phyloP scores from a whole-genome alignment of 2,329 filamentous ascomycete species.

The Xylariaceae sp. region DNA sequence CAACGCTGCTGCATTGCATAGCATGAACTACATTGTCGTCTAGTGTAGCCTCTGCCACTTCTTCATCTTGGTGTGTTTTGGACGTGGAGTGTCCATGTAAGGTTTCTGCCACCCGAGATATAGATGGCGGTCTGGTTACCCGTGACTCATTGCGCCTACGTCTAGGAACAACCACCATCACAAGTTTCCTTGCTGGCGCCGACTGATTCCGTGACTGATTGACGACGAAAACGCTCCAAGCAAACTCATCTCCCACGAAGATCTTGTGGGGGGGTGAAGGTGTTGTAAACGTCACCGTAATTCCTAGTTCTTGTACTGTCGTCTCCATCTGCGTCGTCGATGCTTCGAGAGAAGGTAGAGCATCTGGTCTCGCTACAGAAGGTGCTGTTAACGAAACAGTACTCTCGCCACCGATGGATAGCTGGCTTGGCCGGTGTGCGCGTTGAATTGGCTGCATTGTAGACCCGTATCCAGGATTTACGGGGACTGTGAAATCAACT shows the following conservation, averaged over 20 bases:
- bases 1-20: conserved; percentile 69
- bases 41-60: conserved; percentile 69
- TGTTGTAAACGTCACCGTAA: conserved; percentile 77
- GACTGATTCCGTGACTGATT: conserved; percentile 64
- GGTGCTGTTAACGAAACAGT: conserved; percentile 64
- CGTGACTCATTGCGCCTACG: conserved; percentile 65
- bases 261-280: conserved; percentile 58
- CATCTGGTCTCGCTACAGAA: conserved; percentile 63
- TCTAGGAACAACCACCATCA: conserved; percentile 71
- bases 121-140: conserved; percentile 60
- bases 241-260: conserved; percentile 70
- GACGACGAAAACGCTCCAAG: conserved; percentile 77
- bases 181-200: conserved; percentile 67
- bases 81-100: conserved; percentile 25
- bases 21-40: conserved; percentile 76
- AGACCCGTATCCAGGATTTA: conserved; percentile 67
- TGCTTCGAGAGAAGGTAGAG: conserved; percentile 65
- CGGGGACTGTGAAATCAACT: conserved; percentile 71
- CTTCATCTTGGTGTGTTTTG: conserved; percentile 40
- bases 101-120: conserved; percentile 47
- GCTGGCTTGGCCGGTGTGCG: conserved; percentile 67
- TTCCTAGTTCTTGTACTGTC: conserved; percentile 66
- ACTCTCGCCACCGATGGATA: conserved; percentile 65
- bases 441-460: conserved; percentile 66
- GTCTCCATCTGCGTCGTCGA: conserved; percentile 54